These are phyloP conservation scores for Orbilia javanica DNA, from an alignment of 2,329 filamentous ascomycete species.

Conservation along the genomic window DNA sequence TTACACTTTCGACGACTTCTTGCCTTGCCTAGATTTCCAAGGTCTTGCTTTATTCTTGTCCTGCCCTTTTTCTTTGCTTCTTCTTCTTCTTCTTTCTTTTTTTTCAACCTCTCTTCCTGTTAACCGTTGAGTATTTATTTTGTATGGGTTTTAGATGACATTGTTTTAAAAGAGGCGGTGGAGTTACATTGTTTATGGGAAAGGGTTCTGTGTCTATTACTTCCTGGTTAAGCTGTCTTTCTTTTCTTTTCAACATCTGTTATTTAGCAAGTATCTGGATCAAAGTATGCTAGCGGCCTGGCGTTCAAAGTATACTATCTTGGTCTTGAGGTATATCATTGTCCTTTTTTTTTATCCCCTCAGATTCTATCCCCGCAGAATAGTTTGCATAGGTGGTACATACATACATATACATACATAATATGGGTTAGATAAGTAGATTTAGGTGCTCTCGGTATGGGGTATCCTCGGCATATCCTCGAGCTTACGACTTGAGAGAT, in stretches of 20 bases:
- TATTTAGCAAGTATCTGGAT: constrained; percentile 34
- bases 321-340: constrained; percentile 16
- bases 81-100: constrained; percentile 6
- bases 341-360: not conserved
- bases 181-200: constrained; percentile 46
- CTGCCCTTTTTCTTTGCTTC: not conserved
- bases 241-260: not conserved
- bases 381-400: constrained; percentile 16
- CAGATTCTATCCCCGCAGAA: not conserved
- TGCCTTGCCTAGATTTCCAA: not conserved
- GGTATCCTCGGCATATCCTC: constrained; percentile 1
- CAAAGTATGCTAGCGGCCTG: constrained; percentile 44
- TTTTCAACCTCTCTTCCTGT: too few species aligned
- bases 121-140: constrained; percentile 6
- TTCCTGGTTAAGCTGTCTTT: constrained; percentile 15
- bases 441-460: not conserved
- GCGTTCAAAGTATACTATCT: constrained; percentile 37
- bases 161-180: constrained; percentile 35
- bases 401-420: constrained; percentile 9
- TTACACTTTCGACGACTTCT: not conserved
- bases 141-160: constrained; percentile 44
- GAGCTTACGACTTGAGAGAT: not conserved
- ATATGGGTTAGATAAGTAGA: constrained; percentile 9
- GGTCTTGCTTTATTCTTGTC: not conserved
- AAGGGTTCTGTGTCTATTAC: constrained; percentile 23